Conservation (phyloP, 176 grass and related monocot species). For the Oryza officinalis region DNA sequence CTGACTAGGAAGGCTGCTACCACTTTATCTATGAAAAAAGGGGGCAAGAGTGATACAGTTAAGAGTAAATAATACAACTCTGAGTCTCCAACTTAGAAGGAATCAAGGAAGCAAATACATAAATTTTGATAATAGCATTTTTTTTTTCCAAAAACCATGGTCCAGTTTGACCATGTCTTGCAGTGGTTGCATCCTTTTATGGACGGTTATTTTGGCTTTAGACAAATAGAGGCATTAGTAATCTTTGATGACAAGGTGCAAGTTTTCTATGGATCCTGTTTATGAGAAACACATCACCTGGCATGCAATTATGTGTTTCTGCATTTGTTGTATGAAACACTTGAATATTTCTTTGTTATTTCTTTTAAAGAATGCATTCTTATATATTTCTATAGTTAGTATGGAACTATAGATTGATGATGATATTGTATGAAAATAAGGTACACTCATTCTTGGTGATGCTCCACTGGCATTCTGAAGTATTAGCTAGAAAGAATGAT, state of each 20-base stretch:
- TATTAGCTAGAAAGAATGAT: conserved; percentile 14
- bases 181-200: not conserved
- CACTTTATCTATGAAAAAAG: too few relatives aligned
- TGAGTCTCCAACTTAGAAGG: not conserved
- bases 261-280: not conserved
- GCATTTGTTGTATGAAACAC: not conserved
- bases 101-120: not conserved
- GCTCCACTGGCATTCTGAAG: not conserved
- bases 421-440: not conserved
- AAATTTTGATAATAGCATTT: not conserved
- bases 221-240: not conserved
- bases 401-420: not conserved
- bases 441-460: not conserved
- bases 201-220: not conserved
- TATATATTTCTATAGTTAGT: too few relatives aligned
- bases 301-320: not conserved
- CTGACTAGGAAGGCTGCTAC: too few relatives aligned
- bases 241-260: conserved; percentile 3
- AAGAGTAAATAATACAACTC: not conserved
- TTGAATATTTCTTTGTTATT: too few relatives aligned
- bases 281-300: not conserved
- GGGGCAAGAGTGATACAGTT: not conserved
- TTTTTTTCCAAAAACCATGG: not conserved
- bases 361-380: too few relatives aligned
- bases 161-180: too few relatives aligned